Conservation (phyloP, 2,329 filamentous ascomycete genomes). For the Beauveria varroae region DNA sequence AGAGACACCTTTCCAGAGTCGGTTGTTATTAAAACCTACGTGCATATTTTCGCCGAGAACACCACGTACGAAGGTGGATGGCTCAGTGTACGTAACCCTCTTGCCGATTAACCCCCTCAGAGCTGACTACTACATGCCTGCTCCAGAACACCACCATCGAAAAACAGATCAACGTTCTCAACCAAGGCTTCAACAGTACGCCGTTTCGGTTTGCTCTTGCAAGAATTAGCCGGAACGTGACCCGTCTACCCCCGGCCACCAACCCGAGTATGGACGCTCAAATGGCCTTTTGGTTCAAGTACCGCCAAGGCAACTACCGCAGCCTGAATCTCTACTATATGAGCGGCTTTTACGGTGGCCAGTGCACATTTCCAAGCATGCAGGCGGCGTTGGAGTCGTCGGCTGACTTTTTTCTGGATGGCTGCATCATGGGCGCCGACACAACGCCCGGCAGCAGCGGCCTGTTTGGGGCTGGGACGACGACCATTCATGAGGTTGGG, state of each 20-base stretch:
- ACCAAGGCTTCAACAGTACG: neutral
- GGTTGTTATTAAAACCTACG: neutral
- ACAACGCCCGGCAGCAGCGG: slow-evolving; percentile 28
- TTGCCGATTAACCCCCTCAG: neutral
- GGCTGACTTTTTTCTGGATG: slow-evolving; percentile 28
- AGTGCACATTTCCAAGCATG: slow-evolving; percentile 38
- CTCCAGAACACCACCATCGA: neutral
- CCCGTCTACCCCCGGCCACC: too few relatives aligned
- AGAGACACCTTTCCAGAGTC: neutral
- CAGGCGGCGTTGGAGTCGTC: slow-evolving; percentile 14
- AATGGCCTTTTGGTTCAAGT: slow-evolving; percentile 9
- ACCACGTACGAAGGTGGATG: neutral
- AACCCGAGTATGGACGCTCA: neutral
- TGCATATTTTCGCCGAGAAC: neutral
- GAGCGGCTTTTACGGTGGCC: slow-evolving; percentile 26
- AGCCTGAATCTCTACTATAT: slow-evolving; percentile 42
- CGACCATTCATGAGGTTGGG: slow-evolving; percentile 35
- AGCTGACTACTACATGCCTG: neutral
- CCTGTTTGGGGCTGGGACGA: slow-evolving; percentile 27
- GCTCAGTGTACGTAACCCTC: neutral
- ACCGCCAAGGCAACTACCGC: slow-evolving; percentile 34
- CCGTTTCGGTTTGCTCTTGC: neutral
- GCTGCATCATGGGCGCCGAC: slow-evolving; percentile 30
- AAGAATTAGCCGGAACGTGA: too few relatives aligned
- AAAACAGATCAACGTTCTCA: neutral